These are phyloP conservation scores for Panicum miliaceum DNA, from an alignment of 176 grass and related monocot genomes.

Conservation along the genomic window DNA sequence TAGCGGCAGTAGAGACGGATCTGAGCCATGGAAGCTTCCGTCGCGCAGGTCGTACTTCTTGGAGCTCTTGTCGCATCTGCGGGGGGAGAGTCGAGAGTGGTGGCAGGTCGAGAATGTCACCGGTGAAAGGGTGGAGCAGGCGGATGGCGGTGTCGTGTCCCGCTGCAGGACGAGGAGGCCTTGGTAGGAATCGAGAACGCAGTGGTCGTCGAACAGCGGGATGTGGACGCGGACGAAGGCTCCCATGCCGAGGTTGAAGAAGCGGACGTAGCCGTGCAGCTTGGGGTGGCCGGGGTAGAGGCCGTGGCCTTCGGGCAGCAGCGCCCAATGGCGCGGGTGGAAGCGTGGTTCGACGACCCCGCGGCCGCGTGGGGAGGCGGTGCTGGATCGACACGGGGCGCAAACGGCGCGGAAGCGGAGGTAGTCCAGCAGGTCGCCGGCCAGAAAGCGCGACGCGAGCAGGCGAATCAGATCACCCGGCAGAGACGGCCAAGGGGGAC, in stretches of 20 bases:
- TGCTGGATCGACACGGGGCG: neutral
- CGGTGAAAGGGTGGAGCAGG: conserved; percentile 15
- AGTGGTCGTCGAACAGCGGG: conserved; percentile 19
- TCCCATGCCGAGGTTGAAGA: neutral
- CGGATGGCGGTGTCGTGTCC: too few relatives aligned
- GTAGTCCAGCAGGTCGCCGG: neutral
- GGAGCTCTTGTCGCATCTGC: neutral
- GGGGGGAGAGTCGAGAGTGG: neutral
- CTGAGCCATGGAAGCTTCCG: neutral
- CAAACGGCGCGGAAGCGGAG: neutral
- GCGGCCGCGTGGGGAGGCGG: neutral
- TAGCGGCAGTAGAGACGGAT: neutral
- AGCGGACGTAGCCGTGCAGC: neutral
- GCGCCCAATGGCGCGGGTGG: neutral
- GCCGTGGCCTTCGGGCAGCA: neutral
- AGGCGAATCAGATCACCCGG: too few relatives aligned
- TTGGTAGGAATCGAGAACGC: neutral
- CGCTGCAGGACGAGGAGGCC: too few relatives aligned
- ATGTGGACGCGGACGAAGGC: conserved; percentile 13
- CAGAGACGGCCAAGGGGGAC: too few relatives aligned
- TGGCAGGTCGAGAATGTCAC: neutral
- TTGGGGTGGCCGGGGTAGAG: neutral
- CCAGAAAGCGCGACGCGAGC: too few relatives aligned
- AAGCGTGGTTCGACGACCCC: neutral
- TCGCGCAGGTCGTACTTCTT: too few relatives aligned